phyloP scores from a whole-genome alignment of 495 filamentous ascomycete species.

The Penicillium arizonense region DNA sequence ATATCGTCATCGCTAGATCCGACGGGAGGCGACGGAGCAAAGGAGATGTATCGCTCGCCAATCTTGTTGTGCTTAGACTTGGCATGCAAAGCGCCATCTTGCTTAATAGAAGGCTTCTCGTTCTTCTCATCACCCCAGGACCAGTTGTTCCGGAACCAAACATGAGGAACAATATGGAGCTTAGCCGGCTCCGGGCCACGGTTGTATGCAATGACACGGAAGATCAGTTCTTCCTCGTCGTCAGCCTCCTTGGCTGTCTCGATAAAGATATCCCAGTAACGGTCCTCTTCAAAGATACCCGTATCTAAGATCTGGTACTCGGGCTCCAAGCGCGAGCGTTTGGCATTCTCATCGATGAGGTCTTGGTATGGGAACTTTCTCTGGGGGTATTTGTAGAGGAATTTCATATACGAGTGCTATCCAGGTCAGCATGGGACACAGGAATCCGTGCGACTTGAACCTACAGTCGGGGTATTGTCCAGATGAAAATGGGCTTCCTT shows the following conservation, averaged over 20 bases:
- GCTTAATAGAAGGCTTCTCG: slow-evolving; percentile 72
- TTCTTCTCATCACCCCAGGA: slow-evolving; percentile 76
- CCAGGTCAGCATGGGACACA: slow-evolving; percentile 4
- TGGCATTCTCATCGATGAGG: slow-evolving; percentile 77
- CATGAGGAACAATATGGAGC: slow-evolving; percentile 89
- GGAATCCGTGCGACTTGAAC: not conserved
- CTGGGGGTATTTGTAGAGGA: slow-evolving; percentile 95
- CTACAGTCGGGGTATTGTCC: slow-evolving; percentile 77
- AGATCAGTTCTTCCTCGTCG: slow-evolving; percentile 85
- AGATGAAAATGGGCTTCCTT: slow-evolving; percentile 96
- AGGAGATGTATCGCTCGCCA: slow-evolving; percentile 78
- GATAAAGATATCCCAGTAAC: slow-evolving; percentile 97
- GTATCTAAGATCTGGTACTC: slow-evolving; percentile 95
- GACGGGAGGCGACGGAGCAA: slow-evolving; percentile 86
- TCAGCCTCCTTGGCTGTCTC: slow-evolving; percentile 92
- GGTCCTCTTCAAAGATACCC: slow-evolving; percentile 84
- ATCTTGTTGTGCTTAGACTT: slow-evolving; percentile 73
- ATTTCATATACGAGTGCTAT: slow-evolving; percentile 98
- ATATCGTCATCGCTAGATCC: slow-evolving; percentile 77
- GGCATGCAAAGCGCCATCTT: slow-evolving; percentile 60
- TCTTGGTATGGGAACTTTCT: slow-evolving; percentile 87
- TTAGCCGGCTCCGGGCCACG: slow-evolving; percentile 86
- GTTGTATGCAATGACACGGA: slow-evolving; percentile 96
- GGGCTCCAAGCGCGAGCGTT: slow-evolving; percentile 66
- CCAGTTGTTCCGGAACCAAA: slow-evolving; percentile 98